Evolutionary conservation across 176 grass and related monocot species (phyloP).

Genomic region (Musa itinerans): DNA sequence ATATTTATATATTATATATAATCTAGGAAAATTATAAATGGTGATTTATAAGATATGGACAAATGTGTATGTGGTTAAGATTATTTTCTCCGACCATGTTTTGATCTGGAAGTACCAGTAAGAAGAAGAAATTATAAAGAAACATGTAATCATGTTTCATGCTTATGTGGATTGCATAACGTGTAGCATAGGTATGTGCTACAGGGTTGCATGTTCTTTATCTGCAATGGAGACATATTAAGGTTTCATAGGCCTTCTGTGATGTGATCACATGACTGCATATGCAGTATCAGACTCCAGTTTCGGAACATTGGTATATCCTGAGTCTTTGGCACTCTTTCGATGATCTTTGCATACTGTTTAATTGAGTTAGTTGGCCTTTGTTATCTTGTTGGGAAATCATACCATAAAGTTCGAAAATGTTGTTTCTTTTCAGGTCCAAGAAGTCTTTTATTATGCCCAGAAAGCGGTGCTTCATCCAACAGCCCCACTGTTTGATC

Average conservation of each 20-base stretch:
- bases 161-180: not conserved
- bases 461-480: conserved; percentile 95
- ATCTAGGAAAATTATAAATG: too few relatives aligned
- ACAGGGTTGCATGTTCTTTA: too few relatives aligned
- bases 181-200: not conserved
- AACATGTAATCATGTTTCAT: not conserved
- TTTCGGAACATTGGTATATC: too few relatives aligned
- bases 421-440: conserved; percentile 35
- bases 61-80: too few relatives aligned
- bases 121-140: not conserved
- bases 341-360: not conserved
- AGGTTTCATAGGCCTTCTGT: too few relatives aligned
- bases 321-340: too few relatives aligned
- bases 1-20: too few relatives aligned
- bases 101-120: not conserved
- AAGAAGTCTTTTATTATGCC: conserved; percentile 94
- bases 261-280: too few relatives aligned
- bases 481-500: conserved; percentile 89
- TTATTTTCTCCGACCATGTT: not conserved
- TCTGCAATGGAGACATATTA: too few relatives aligned
- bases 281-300: too few relatives aligned
- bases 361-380: not conserved
- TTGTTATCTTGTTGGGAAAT: too few relatives aligned
- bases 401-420: not conserved
- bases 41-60: too few relatives aligned